A percentile compares a stretch with the other conserved stretches of the same genome.
These are phyloP conservation scores for Morella rubra DNA, from an alignment of 306 rosid genomes.

Conservation along the genomic window DNA sequence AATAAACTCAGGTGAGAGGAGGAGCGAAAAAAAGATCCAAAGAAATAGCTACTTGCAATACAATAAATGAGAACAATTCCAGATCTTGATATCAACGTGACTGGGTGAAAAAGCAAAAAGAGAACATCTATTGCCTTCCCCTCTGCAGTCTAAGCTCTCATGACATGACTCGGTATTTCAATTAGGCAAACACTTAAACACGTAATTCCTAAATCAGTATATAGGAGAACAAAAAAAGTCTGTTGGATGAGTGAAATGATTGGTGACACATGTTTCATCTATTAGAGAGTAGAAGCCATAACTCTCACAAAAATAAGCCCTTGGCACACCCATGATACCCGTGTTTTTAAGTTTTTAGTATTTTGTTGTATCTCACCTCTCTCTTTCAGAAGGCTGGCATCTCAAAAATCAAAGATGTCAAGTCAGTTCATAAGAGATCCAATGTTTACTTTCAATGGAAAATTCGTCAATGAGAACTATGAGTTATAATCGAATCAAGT, in stretches of 20 bases:
- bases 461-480: neutral
- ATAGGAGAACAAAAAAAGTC: neutral
- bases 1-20: neutral
- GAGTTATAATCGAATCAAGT: constrained; percentile 3
- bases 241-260: neutral
- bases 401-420: neutral
- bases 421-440: neutral
- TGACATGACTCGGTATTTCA: constrained; percentile 6
- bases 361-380: constrained; percentile 5
- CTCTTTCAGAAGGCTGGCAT: neutral
- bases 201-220: neutral
- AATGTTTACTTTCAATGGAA: neutral
- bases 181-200: constrained; percentile 11
- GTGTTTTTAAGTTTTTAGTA: constrained; percentile 12
- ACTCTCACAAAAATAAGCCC: neutral
- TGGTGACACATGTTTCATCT: neutral
- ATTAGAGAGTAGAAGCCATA: neutral
- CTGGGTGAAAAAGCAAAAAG: neutral
- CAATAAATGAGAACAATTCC: neutral
- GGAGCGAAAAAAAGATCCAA: neutral
- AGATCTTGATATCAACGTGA: neutral
- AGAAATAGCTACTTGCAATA: neutral
- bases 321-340: neutral
- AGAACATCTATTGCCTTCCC: neutral
- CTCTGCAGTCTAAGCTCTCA: neutral